Evolutionary conservation across 108 stramenopile species (phyloP), one percentile per base, ranked within the genome.

Genomic region (Cylindrotheca fusiformis): DNA sequence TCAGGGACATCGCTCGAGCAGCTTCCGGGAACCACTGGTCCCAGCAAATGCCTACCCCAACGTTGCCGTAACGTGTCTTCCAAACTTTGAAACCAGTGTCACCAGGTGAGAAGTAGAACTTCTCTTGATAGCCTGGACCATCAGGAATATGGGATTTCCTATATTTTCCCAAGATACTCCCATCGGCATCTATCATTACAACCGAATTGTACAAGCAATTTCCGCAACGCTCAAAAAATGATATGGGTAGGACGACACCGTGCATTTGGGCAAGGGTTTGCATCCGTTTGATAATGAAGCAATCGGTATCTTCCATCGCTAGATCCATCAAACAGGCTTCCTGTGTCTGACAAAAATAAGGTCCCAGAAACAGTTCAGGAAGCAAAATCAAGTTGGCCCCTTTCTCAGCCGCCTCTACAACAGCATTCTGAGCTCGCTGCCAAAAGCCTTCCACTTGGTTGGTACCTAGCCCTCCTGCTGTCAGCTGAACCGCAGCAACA

Each of bases 1-100:
- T 56, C 50, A 93, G 60, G 2, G 74, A 86, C 86, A 93, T 80
- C 41, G 67, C 52, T 19, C 91, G 31, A 1, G 88, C 88, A 2
- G 78, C 61, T 66, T 93, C 91, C 3, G 91, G 91, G 48, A 93
- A 93, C 91, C 91, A 93, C 57, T 93, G 91, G 65, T 93, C 91
- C 88, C 88, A 90, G 69, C 91, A 93, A 64, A 93, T 90, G 27
- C 68, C 88, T 4, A 93, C 80, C 4, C 91, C 91, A 5, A 93
- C 71, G 25, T 26, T 69, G 2, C 81, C 83, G 10, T 74, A 71
- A 10, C 41, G 29, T 0, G 88, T 83, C 19, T 68, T 52, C 62
- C 72, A 93, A 2, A 90, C 88, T 44, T 68, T 57, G 67, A 87
- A 85, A 19, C 86, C 91, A 22, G 88, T 89, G 48, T 93, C 86